Percentiles rank a stretch among this genome's conserved stretches.
phyloP scores from a whole-genome alignment of 2,329 filamentous ascomycete species.

The Exophiala lecanii-corni region DNA sequence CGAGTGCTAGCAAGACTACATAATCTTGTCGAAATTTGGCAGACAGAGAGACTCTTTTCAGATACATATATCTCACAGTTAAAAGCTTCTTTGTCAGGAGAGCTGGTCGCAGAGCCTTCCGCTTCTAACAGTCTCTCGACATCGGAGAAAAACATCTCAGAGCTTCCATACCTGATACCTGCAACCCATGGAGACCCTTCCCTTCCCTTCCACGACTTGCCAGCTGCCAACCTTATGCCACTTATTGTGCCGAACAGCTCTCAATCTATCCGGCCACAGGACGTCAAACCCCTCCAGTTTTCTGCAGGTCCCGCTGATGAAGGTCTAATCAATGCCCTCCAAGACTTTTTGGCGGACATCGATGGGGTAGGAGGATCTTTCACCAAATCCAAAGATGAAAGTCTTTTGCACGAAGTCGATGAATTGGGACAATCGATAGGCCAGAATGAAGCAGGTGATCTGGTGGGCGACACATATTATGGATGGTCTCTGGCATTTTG shows the following conservation, averaged over 20 bases:
- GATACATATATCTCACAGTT: slow-evolving; percentile 53
- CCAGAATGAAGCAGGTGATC: slow-evolving; percentile 61
- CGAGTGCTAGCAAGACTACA: slow-evolving; percentile 63
- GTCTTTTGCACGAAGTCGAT: slow-evolving; percentile 60
- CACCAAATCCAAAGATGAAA: slow-evolving; percentile 50
- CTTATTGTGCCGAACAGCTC: slow-evolving; percentile 73
- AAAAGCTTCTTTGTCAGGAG: slow-evolving; percentile 36
- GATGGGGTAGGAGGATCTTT: slow-evolving; percentile 50
- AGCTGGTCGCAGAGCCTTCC: neutral
- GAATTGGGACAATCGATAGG: slow-evolving; percentile 67
- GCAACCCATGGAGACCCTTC: slow-evolving; percentile 69
- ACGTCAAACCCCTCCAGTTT: slow-evolving; percentile 68
- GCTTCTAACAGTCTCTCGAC: neutral
- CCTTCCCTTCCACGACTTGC: slow-evolving; percentile 74
- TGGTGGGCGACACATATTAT: slow-evolving; percentile 72
- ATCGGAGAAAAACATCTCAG: slow-evolving; percentile 19
- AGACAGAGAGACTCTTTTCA: slow-evolving; percentile 60
- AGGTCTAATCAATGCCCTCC: slow-evolving; percentile 63
- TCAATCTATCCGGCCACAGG: slow-evolving; percentile 65
- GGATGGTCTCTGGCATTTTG: slow-evolving; percentile 82
- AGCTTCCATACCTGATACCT: slow-evolving; percentile 67
- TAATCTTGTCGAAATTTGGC: slow-evolving; percentile 65
- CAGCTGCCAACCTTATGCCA: slow-evolving; percentile 74
- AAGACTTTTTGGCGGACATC: slow-evolving; percentile 64
- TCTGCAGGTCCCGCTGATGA: slow-evolving; percentile 63